Percentiles rank a stretch among this genome's conserved stretches.
Evolutionary conservation across 352 stramenopile genomes (phyloP).

Genomic region (Globisporangium nunn): DNA sequence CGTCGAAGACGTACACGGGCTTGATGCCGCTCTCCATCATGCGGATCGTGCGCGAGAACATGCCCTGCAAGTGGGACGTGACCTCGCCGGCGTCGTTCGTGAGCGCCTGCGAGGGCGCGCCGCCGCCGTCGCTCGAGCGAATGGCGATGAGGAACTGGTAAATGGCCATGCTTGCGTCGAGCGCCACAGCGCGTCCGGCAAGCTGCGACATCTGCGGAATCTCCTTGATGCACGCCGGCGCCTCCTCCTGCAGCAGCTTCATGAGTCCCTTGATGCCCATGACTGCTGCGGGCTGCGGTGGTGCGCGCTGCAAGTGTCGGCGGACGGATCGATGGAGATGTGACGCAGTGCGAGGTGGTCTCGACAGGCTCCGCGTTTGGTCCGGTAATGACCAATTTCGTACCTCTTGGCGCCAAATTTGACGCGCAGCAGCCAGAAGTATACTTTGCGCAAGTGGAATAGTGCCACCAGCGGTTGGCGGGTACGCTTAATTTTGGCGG

Average conservation of each 20-base stretch:
- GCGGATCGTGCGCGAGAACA: constrained; percentile 99
- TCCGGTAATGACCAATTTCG: background rate
- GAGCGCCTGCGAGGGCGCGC: constrained; percentile 84
- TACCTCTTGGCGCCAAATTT: background rate
- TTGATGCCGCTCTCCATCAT: constrained; percentile 97
- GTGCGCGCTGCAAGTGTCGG: too few species aligned
- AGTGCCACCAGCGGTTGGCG: background rate
- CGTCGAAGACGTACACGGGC: constrained; percentile 99
- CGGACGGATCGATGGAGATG: too few species aligned
- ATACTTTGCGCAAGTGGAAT: background rate
- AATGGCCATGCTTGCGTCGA: constrained; percentile 98
- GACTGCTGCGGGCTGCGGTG: constrained; percentile 3
- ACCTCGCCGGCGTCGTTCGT: constrained; percentile 98
- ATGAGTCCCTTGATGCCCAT: constrained; percentile 99
- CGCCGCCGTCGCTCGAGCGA: constrained; percentile 77
- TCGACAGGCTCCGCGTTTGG: background rate
- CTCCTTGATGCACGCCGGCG: constrained; percentile 93
- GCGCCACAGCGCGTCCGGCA: constrained; percentile 94
- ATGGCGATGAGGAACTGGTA: constrained; percentile 98
- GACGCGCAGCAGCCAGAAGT: background rate
- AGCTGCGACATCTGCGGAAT: constrained; percentile 91
- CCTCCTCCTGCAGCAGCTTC: constrained; percentile 97
- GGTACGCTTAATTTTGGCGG: background rate
- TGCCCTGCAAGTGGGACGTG: constrained; percentile 89
- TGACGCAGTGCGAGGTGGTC: too few species aligned